Evolutionary conservation across 1,284 basidiomycete species (phyloP).

Genomic region (Pisolithus thermaeus): DNA sequence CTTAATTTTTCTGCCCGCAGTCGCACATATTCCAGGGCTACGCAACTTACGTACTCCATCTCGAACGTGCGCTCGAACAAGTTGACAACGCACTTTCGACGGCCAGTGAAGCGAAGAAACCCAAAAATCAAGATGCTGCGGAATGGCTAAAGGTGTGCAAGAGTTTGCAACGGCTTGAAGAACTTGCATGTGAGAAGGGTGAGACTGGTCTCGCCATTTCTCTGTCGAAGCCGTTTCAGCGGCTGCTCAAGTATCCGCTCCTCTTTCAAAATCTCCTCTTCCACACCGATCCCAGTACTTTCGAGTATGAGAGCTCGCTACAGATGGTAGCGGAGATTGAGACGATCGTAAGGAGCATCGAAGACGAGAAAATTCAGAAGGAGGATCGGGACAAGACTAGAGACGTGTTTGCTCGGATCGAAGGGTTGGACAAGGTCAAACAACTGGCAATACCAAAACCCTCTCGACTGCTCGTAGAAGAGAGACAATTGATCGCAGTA

Average conservation of each 20-base stretch:
- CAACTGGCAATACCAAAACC: conserved; percentile 85
- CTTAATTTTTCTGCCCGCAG: conserved; percentile 37
- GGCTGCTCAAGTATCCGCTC: conserved; percentile 93
- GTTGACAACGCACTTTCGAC: conserved; percentile 76
- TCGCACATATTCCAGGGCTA: conserved; percentile 90
- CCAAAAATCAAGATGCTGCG: conserved; percentile 71
- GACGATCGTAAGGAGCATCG: conserved; percentile 90
- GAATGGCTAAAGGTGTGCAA: conserved; percentile 74
- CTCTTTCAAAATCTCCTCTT: conserved; percentile 97
- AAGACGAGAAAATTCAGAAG: conserved; percentile 95
- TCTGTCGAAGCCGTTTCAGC: conserved; percentile 94
- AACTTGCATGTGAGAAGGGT: conserved; percentile 75
- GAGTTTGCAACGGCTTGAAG: conserved; percentile 71
- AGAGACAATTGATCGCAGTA: conserved; percentile 49
- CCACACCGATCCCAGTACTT: conserved; percentile 94
- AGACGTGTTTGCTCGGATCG: conserved; percentile 93
- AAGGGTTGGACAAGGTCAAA: conserved; percentile 87
- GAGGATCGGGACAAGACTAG: conserved; percentile 93
- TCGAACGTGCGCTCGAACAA: conserved; percentile 84
- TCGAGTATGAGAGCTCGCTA: conserved; percentile 93
- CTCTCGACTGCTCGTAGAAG: conserved; percentile 81
- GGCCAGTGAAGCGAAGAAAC: conserved; percentile 58
- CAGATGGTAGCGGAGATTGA: conserved; percentile 98
- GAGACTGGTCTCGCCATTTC: conserved; percentile 93
- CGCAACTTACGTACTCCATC: conserved; percentile 84